Evolutionary conservation across 192 early-diverging fungal species (phyloP), one percentile per base, ranked within the genome.

Genomic region (Umbelopsis sp.): DNA sequence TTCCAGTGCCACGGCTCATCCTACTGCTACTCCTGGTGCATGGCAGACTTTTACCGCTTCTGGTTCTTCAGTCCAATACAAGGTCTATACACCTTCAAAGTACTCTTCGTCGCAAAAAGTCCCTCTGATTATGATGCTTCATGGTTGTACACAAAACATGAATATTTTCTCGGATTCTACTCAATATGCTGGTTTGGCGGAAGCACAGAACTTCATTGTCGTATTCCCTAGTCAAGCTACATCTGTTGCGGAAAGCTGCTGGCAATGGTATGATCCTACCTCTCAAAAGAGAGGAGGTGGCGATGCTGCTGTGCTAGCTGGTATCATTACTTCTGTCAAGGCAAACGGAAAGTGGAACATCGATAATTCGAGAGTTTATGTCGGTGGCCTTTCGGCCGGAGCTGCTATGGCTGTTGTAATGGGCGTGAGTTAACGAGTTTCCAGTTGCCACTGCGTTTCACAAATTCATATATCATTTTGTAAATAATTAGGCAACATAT

Each of bases 81-180:
- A 58, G 27, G 22, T 58, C 53, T 58, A 58, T 21, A 58, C 53
- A 21, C 53, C 53, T 13, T 22, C 53, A 27, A 58, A 58, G 21
- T 30, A 58, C 3, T 58, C 53, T 27, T 58, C 53, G 1, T 58
- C 53, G 12, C 46, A 48, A 4, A 48, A 48, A 7, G 53, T 30
- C 27, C 53, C 53, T 13, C 7, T 58, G 53, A 30, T 58, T 22
- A 30, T 58, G 53, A 30, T 58, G 53, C 53, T 58, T 21, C 53
- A 58, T 21, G 53, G 53, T 27, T 58, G 53, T 58, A 58, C 53
- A 12, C 53, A 58, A 30, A 58, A 30, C 21, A 30, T 30, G 53
- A 30, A 58, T 6, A 58, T 58, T 30, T 27, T 58, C 27, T 22
- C 53, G 1, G 53, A 22, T 27, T 12, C 21, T 6, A 27, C 53